Conservation (phyloP, 208 protist species). For the Acanthamoeba culbertsoni region DNA sequence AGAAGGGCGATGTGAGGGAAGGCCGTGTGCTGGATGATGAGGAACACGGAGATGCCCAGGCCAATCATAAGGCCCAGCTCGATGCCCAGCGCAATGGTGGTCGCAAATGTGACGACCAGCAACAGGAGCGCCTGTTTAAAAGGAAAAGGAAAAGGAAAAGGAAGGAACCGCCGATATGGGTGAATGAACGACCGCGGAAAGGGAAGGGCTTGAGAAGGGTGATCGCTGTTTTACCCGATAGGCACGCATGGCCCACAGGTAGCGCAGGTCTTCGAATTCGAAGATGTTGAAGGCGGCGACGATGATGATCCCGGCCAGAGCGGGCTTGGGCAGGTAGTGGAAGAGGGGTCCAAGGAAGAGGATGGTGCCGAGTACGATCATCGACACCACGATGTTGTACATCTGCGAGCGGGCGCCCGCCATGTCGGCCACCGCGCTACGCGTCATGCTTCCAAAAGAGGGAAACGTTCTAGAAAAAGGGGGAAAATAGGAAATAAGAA, state of each 20-base stretch:
- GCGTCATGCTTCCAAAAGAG: slow-evolving; percentile 49
- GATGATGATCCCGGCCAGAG: slow-evolving; percentile 64
- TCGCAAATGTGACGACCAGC: background rate
- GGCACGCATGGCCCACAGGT: background rate
- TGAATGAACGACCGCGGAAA: background rate
- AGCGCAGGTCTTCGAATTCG: background rate
- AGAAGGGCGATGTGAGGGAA: slow-evolving; percentile 67
- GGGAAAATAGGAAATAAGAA: background rate
- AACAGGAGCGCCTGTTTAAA: background rate
- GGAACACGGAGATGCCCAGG: slow-evolving; percentile 53
- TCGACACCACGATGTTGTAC: slow-evolving; percentile 7
- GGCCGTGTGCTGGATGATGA: slow-evolving; percentile 73
- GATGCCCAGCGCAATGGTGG: slow-evolving; percentile 60
- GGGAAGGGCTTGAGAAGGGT: too few relatives aligned
- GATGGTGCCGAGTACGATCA: background rate
- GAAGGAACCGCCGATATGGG: too few relatives aligned
- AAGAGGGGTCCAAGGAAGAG: slow-evolving; percentile 52
- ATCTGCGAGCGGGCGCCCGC: slow-evolving; percentile 49
- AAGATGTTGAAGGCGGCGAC: slow-evolving; percentile 7
- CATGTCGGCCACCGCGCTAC: slow-evolving; percentile 71
- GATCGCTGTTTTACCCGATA: too few relatives aligned
- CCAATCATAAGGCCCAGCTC: slow-evolving; percentile 68
- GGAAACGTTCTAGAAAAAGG: slow-evolving; percentile 46
- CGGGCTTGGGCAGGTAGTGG: slow-evolving; percentile 62
- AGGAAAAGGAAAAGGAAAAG: too few relatives aligned